Evolutionary conservation across 768 basidiomycete species (phyloP), one percentile per base, ranked within the genome.

Genomic region (Tylopilus sp.): DNA sequence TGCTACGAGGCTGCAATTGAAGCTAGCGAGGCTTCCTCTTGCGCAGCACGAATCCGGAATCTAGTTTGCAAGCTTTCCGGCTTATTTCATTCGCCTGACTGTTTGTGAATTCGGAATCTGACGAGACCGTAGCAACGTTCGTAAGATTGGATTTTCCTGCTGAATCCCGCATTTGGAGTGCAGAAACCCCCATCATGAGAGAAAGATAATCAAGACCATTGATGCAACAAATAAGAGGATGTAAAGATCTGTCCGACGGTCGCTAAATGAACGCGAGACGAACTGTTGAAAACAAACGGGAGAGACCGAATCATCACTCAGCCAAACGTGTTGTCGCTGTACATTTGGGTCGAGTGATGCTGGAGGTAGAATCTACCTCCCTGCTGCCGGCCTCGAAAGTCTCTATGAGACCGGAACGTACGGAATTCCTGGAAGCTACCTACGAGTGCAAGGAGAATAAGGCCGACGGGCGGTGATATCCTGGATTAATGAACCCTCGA

Each of bases 311-410:
- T 42, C 56, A 50, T 45, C 48, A 36, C 40, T 60, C 59, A 11
- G 59, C 59, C 59, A 60, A 37, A 55, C 51, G 19, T n/a, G 60
- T 21, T 7, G 58, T 48, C 5, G 59, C 58, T 0, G 59, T 10
- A 36, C 53, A 53, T 19, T 54, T 58, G 0, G 59, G 48, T 14
- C 30, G 24, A 58, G 58, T 6, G 40, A 60, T 26, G 7, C 26
- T 6, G 48, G 9, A 24, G 45, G 37, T 40, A 29, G 2, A 6
- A 8, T 36, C 25, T 38, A 48, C 14, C 51, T 52, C 30, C 24
- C 54, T 1, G 45, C 22, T 13, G 43, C 58, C 4, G 59, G 59
- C 31, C 59, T 61, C n/a, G 46, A 4, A n/a, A 44, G 26, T 10
- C 19, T 36, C 16, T 3, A n/a, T 55, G 30, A 45, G 43, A 30